Conservation (phyloP, 1,139 yeast species). For the Lodderomyces beijingensis region DNA sequence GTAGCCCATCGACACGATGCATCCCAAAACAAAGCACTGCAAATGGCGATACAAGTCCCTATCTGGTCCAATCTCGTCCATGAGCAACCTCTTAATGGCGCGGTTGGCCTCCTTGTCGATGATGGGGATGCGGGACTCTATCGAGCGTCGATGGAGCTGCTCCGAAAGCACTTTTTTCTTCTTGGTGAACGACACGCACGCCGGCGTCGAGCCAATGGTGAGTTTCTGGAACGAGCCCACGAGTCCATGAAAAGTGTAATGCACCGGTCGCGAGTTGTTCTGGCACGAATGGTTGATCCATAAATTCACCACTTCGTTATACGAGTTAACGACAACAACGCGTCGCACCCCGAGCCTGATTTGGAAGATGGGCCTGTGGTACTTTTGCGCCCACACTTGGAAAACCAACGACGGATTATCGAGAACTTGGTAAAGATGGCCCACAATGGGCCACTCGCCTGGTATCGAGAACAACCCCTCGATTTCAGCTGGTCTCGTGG, state of each 20-base stretch:
- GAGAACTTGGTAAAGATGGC: constrained; percentile 45
- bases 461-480: constrained; percentile 34
- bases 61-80: constrained; percentile 21
- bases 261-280: constrained; percentile 62
- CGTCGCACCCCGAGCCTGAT: constrained; percentile 54
- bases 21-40: constrained; percentile 54
- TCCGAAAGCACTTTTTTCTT: constrained; percentile 54
- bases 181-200: constrained; percentile 47
- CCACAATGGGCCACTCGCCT: constrained; percentile 51
- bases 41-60: constrained; percentile 38
- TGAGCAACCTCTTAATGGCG: constrained; percentile 14
- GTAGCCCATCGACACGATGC: constrained; percentile 56
- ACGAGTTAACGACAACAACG: constrained; percentile 64
- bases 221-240: constrained; percentile 60
- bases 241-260: constrained; percentile 64
- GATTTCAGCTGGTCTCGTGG: neutral
- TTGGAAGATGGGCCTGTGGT: constrained; percentile 51
- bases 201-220: constrained; percentile 78
- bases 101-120: constrained; percentile 11
- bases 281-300: constrained; percentile 54
- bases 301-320: constrained; percentile 45
- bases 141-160: constrained; percentile 39
- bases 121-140: constrained; percentile 36
- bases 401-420: constrained; percentile 51
- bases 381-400: constrained; percentile 41